A percentile compares a stretch with the other conserved stretches of the same genome.
Evolutionary conservation across 2,329 filamentous ascomycete genomes (phyloP).

Genomic region (Berkeleyomyces basicola): DNA sequence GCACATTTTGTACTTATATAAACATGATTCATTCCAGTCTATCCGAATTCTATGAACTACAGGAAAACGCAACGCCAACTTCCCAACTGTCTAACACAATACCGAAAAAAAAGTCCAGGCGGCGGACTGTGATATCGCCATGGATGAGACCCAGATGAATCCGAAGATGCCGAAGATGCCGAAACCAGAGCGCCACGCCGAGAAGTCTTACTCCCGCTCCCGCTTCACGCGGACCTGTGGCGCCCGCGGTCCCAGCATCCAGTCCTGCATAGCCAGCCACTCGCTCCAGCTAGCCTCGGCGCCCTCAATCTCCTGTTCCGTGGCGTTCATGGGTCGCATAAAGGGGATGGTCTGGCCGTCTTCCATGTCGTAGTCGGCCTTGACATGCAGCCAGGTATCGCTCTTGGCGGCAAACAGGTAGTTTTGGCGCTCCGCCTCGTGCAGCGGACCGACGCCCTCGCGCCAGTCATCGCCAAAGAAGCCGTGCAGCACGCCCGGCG

Average conservation of each 20-base stretch:
- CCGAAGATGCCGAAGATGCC: neutral
- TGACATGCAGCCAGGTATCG: constrained; percentile 75
- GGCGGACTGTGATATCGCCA: neutral
- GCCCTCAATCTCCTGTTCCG: constrained; percentile 61
- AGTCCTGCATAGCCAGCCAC: constrained; percentile 94
- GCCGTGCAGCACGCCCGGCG: constrained; percentile 69
- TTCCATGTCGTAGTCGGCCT: constrained; percentile 76
- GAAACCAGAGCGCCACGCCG: neutral
- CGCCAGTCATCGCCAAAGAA: constrained; percentile 95
- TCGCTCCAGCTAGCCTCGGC: constrained; percentile 83
- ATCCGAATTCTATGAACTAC: neutral
- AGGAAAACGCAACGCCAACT: neutral
- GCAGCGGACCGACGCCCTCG: constrained; percentile 60
- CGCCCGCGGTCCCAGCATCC: constrained; percentile 82
- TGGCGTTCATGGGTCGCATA: constrained; percentile 62
- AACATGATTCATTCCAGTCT: neutral
- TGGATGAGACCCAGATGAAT: neutral
- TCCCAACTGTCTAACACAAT: neutral
- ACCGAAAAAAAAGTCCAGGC: neutral
- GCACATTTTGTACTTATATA: neutral
- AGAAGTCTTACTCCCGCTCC: neutral
- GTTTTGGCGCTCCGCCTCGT: constrained; percentile 81
- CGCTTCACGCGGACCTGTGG: constrained; percentile 23
- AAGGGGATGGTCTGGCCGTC: constrained; percentile 76
- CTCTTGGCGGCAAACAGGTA: constrained; percentile 93